Conservation (phyloP, 306 rosid genomes). For the Carpinus fangiana region DNA sequence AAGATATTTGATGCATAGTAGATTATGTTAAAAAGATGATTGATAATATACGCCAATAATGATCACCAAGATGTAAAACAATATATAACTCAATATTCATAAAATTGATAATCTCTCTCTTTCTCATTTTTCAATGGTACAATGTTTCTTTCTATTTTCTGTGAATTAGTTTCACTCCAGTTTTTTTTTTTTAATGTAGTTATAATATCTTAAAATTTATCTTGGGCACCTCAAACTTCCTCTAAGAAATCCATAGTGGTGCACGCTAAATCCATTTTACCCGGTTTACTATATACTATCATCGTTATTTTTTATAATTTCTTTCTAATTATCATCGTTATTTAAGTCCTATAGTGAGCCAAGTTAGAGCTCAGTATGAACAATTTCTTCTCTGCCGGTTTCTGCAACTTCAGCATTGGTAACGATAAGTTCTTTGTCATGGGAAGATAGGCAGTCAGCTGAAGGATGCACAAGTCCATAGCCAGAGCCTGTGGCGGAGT, state of each 20-base stretch:
- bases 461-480: conserved; percentile 83
- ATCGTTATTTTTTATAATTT: conserved; percentile 8
- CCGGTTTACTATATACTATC: conserved; percentile 33
- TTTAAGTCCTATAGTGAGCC: conserved; percentile 22
- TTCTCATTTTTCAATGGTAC: background rate
- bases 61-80: background rate
- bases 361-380: conserved; percentile 70
- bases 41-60: background rate
- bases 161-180: conserved; percentile 3
- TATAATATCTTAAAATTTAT: conserved; percentile 9
- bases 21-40: background rate
- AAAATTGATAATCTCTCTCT: background rate
- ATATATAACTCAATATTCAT: conserved; percentile 11
- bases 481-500: conserved; percentile 87
- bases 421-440: conserved; percentile 37
- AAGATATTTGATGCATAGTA: no score
- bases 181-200: conserved; percentile 12
- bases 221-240: conserved; percentile 45
- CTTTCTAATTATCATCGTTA: conserved; percentile 23
- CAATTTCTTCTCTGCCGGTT: conserved; percentile 32
- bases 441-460: conserved; percentile 85
- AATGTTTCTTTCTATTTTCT: conserved; percentile 10
- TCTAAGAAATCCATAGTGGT: conserved; percentile 38
- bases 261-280: conserved; percentile 31
- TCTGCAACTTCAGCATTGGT: conserved; percentile 26